phyloP scores from a whole-genome alignment of 768 basidiomycete genomes.

The Pleurotus djamor region DNA sequence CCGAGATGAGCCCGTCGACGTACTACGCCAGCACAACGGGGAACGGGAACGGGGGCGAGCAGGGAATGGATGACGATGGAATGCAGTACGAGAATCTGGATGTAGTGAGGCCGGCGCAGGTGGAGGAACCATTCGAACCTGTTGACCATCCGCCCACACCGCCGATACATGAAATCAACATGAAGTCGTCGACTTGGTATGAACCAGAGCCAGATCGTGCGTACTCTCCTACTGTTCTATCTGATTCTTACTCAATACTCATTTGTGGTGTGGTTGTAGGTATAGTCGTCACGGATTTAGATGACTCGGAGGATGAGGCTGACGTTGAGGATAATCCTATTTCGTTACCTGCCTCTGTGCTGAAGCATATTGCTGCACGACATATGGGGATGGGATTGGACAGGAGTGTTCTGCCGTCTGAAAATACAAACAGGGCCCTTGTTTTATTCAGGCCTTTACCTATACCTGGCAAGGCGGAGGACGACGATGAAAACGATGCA shows the following conservation, averaged over 20 bases:
- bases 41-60: background rate
- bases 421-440: conserved; percentile 39
- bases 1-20: background rate
- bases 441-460: conserved; percentile 47
- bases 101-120: background rate
- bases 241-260: conserved; percentile 5
- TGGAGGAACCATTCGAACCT: conserved; percentile 15
- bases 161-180: conserved; percentile 49
- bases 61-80: background rate
- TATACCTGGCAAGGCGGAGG: background rate
- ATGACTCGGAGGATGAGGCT: conserved; percentile 45
- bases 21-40: background rate
- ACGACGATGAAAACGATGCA: background rate
- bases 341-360: conserved; percentile 43
- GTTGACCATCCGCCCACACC: conserved; percentile 21
- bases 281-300: conserved; percentile 62
- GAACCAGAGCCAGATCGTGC: conserved; percentile 69
- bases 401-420: conserved; percentile 17
- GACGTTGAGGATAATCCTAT: conserved; percentile 28
- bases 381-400: conserved; percentile 10
- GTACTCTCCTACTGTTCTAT: conserved; percentile 20
- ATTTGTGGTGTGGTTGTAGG: conserved; percentile 32
- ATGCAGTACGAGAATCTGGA: conserved; percentile 3
- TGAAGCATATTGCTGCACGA: conserved; percentile 37
- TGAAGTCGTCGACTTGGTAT: conserved; percentile 66